phyloP scores from a whole-genome alignment of 2,329 filamentous ascomycete genomes.

The Gaeumannomyces sp. region DNA sequence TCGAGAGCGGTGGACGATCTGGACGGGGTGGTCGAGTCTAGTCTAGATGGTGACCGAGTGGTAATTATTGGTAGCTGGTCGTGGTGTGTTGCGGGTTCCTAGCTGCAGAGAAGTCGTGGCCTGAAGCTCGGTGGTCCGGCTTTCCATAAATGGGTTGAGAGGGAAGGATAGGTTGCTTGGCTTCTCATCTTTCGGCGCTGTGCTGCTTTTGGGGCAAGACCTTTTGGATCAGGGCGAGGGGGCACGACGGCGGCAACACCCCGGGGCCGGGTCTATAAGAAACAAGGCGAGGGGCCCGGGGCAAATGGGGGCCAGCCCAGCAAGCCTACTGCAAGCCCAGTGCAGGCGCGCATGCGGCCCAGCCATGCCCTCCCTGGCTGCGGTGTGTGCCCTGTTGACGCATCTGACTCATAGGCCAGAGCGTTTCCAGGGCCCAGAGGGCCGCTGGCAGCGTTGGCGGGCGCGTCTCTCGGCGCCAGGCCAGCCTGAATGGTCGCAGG shows the following conservation, averaged over 20 bases:
- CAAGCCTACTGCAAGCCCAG: neutral
- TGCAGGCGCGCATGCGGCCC: neutral
- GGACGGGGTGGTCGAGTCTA: neutral
- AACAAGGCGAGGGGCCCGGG: neutral
- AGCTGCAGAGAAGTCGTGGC: constrained; percentile 1
- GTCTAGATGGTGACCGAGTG: neutral
- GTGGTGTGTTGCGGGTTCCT: neutral
- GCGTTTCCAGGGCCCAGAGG: neutral
- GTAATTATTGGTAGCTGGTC: neutral
- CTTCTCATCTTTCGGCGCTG: constrained; percentile 3
- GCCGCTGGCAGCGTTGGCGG: neutral
- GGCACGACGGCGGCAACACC: neutral
- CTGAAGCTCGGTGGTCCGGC: constrained; percentile 3
- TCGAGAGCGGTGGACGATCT: neutral
- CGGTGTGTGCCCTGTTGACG: neutral
- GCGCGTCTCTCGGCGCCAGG: neutral
- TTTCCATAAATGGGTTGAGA: constrained; percentile 2
- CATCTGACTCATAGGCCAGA: neutral
- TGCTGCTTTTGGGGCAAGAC: neutral
- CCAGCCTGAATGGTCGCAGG: no score
- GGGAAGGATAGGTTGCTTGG: neutral
- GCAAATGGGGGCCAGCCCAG: neutral
- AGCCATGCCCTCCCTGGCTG: neutral
- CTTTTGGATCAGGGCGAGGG: neutral
- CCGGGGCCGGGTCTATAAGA: neutral